Evolutionary conservation across 75 land plant genomes (phyloP).

Genomic region (Adiantum capillusveneris): DNA sequence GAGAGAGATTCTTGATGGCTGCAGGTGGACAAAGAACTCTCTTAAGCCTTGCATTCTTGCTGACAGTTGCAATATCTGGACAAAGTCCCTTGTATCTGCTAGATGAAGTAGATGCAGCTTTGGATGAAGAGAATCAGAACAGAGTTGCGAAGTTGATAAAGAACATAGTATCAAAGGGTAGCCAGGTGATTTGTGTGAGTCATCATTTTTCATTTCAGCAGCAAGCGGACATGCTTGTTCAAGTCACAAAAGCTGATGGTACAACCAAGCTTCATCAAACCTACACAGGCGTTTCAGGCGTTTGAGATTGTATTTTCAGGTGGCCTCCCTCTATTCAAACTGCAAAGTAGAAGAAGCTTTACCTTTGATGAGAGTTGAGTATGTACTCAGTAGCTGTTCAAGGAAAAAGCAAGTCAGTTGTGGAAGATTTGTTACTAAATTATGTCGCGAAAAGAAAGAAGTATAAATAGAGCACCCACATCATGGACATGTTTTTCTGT

Average conservation of each 20-base stretch:
- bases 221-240: conserved; percentile 15
- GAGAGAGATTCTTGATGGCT: not conserved
- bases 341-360: too few relatives aligned
- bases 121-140: conserved; percentile 25
- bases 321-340: too few relatives aligned
- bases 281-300: too few relatives aligned
- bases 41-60: conserved; percentile 20
- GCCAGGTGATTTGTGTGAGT: conserved; percentile 25
- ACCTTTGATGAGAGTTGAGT: too few relatives aligned
- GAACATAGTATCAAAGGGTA: conserved; percentile 11
- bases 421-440: too few relatives aligned
- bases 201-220: conserved; percentile 22
- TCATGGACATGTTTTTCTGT: too few relatives aligned
- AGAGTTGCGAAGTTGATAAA: conserved; percentile 18
- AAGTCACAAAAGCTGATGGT: conserved; percentile 16
- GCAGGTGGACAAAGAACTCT: conserved; percentile 21
- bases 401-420: too few relatives aligned
- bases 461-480: too few relatives aligned
- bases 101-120: conserved; percentile 29
- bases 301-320: too few relatives aligned
- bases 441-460: too few relatives aligned
- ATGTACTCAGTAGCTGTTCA: too few relatives aligned
- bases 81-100: conserved; percentile 15
- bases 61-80: conserved; percentile 18
- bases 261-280: conserved; percentile 12